These are phyloP conservation scores for Oryza glaberrima DNA, from an alignment of 176 grass and related monocot species.

Conservation along the genomic window DNA sequence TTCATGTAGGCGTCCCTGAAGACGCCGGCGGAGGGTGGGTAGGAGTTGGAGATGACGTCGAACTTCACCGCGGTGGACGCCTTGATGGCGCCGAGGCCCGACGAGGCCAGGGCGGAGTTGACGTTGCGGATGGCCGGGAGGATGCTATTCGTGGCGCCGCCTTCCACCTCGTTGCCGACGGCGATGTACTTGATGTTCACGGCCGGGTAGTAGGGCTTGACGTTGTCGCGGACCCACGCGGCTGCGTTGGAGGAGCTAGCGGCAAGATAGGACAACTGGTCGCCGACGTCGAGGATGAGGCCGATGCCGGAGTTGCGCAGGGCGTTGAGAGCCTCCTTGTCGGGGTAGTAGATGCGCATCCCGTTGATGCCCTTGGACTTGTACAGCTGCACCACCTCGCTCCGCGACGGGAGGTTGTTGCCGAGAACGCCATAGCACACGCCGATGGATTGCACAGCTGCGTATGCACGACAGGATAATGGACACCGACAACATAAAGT, in stretches of 20 bases:
- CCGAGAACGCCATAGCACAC: conserved; percentile 67
- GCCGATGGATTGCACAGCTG: conserved; percentile 65
- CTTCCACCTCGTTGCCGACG: conserved; percentile 68
- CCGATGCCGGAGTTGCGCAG: conserved; percentile 48
- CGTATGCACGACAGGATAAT: not conserved
- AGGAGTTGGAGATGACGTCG: conserved; percentile 44
- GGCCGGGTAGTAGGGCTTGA: conserved; percentile 46
- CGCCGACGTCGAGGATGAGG: conserved; percentile 50
- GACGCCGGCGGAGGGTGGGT: conserved; percentile 53
- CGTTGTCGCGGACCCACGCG: conserved; percentile 61
- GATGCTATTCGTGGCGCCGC: conserved; percentile 36
- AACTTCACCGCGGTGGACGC: conserved; percentile 52
- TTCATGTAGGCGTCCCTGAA: conserved; percentile 44
- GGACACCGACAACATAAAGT: not conserved
- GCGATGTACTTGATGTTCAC: conserved; percentile 70
- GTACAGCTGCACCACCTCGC: conserved; percentile 63
- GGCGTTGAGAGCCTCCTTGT: conserved; percentile 37
- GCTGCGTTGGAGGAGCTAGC: conserved; percentile 12
- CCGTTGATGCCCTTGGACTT: conserved; percentile 50
- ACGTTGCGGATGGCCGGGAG: conserved; percentile 74
- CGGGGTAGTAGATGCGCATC: conserved; percentile 70
- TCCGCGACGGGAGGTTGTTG: conserved; percentile 56
- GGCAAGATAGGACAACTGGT: not conserved
- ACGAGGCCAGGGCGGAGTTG: conserved; percentile 9
- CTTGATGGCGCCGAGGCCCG: conserved; percentile 50